phyloP scores from a whole-genome alignment of 371 early-diverging fungal genomes.

The Dentiscutata heterogama region DNA sequence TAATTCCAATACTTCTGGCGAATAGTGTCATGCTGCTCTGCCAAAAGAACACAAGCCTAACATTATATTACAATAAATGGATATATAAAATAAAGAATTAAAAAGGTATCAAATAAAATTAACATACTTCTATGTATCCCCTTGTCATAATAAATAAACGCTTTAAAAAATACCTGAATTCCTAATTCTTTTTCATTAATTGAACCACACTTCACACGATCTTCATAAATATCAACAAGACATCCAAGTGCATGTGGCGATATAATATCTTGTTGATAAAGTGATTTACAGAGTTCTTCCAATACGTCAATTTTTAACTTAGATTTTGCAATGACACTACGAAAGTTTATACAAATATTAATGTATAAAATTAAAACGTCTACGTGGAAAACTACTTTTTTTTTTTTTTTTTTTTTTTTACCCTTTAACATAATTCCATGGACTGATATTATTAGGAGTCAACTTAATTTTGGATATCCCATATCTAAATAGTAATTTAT shows the following conservation, averaged over 20 bases:
- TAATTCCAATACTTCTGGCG: constrained; percentile 82
- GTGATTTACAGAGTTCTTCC: constrained; percentile 61
- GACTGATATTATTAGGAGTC: constrained; percentile 91
- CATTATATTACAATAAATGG: too few relatives aligned
- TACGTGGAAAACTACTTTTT: background rate
- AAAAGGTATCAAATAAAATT: background rate
- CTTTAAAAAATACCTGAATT: constrained; percentile 52
- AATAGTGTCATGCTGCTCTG: constrained; percentile 70
- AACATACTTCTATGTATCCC: background rate
- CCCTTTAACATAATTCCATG: constrained; percentile 89
- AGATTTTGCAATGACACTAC: constrained; percentile 61
- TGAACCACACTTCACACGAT: constrained; percentile 57
- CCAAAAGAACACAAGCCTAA: constrained; percentile 67
- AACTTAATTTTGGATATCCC: constrained; percentile 71
- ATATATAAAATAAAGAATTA: background rate
- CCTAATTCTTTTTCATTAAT: constrained; percentile 55
- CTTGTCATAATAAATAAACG: background rate
- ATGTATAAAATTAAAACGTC: background rate
- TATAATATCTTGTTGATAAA: constrained; percentile 52
- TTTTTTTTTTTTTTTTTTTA: constrained; percentile 48
- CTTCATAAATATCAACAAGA: constrained; percentile 76
- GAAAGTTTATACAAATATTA: background rate
- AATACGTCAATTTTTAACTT: constrained; percentile 51
- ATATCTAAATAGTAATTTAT: constrained; percentile 57
- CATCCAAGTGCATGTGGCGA: constrained; percentile 73